Base-by-base conservation (phyloP, 108 stramenopile genomes). In the Licmophora abbreviata region DNA sequence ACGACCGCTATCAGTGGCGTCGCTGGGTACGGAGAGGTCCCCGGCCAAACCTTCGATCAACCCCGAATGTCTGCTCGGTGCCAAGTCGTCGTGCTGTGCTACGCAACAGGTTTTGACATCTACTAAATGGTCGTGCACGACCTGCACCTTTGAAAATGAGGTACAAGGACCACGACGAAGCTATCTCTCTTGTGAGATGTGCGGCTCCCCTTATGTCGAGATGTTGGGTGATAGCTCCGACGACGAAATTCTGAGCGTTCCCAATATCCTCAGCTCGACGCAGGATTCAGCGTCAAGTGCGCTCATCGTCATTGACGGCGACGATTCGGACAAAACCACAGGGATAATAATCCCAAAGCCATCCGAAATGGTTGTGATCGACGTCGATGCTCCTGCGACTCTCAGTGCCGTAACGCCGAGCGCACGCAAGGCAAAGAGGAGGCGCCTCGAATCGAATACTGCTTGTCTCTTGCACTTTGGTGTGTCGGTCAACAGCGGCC, bases 401-500 rank as follows among this genome's bases (percentile, higher is more conserved):
- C 22, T 42, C 43, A 52, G 20, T 21, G 27, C 51, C 37, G 21
- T 49, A 51, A 35, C 6, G 29, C 10, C 10, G 32, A 30, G 17
- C 25, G 15, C 35, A 59, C 15, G 29, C 24, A 8, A 14, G 14
- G 23, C 41, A 14, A 11, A 55, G 22, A 23, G 7, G 42, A 44
- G 17, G n/a, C 21, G 14, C 35, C 10, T 27, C 15, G 38, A 53
- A 29, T 33, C n/a, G 17, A 31, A 34, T 31, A 30, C 17, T 23
- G 24, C 41, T 12, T 18, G 26, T 14, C 15, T 66, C 24, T 48
- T 81, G 12, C 51, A 66, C 24, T 83, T 83, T 45, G 50, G 55
- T 25, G 81, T 79, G 14, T 79, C 77, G 11, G 66, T 54, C 29
- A 83, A 83, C 52, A 79, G 68, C 44, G 81, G 81, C 5, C 61